These are phyloP conservation scores for Podospora tetraspora DNA, from an alignment of 495 filamentous ascomycete species.

Conservation along the genomic window DNA sequence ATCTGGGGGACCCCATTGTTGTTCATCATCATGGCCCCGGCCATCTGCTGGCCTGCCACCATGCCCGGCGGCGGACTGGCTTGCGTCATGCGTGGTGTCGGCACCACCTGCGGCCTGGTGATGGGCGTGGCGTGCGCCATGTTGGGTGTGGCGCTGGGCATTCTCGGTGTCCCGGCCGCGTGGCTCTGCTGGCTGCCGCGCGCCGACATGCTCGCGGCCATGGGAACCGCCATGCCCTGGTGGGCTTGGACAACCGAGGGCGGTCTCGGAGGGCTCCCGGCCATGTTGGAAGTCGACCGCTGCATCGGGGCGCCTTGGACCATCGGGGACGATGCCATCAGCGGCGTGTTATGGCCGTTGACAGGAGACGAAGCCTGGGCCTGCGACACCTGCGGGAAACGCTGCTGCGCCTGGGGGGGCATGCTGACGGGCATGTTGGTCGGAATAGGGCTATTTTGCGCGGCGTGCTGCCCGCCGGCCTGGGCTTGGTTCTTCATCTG, in stretches of 20 bases:
- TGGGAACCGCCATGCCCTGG: slow-evolving; percentile 55
- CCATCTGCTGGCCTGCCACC: slow-evolving; percentile 51
- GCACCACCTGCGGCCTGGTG: slow-evolving; percentile 59
- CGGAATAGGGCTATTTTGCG: slow-evolving; percentile 32
- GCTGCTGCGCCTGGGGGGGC: slow-evolving; percentile 51
- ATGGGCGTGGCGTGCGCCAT: slow-evolving; percentile 67
- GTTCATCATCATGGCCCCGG: slow-evolving; percentile 46
- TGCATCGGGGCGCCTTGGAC: slow-evolving; percentile 71
- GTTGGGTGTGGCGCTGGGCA: slow-evolving; percentile 72
- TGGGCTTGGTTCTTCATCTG: slow-evolving; percentile 27
- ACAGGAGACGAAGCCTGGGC: slow-evolving; percentile 72
- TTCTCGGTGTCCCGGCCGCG: slow-evolving; percentile 71
- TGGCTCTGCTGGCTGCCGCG: slow-evolving; percentile 77
- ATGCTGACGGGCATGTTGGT: slow-evolving; percentile 36
- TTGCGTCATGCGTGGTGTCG: slow-evolving; percentile 67
- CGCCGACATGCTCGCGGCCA: slow-evolving; percentile 66
- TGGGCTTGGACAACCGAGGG: slow-evolving; percentile 71
- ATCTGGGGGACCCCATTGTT: slow-evolving; percentile 42
- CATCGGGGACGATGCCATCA: slow-evolving; percentile 70
- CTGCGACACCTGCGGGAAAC: slow-evolving; percentile 58
- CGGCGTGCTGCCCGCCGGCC: slow-evolving; percentile 42
- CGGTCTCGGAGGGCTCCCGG: slow-evolving; percentile 70
- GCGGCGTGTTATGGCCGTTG: slow-evolving; percentile 72
- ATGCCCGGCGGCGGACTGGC: slow-evolving; percentile 59
- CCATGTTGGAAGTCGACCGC: slow-evolving; percentile 71